Evolutionary conservation across 495 filamentous ascomycete species (phyloP), one percentile per base, ranked within the genome.

Genomic region (Talaromyces wortmannii): DNA sequence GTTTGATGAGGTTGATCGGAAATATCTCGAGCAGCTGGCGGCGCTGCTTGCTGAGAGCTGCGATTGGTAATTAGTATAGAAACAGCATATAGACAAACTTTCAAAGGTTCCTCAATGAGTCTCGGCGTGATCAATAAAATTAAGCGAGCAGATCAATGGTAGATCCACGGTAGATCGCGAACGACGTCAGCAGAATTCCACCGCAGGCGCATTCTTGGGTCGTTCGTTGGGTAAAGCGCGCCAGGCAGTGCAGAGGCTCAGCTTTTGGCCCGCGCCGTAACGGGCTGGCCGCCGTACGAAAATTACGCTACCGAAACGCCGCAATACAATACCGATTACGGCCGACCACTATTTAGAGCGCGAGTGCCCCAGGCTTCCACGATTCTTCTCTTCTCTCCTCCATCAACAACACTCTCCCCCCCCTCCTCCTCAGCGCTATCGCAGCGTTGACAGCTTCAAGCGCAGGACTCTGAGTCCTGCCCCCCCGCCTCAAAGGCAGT

Each of bases 1-100:
- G 1, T 97, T 96, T 63, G 88, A 94, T 63, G 79, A 87, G 16
- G 77, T 82, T 16, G 91, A 97, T 62, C 77, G 77, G 62, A 70
- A 69, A 61, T 82, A 77, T 57, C 67, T 97, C 49, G 88, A 95
- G 74, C 66, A 77, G 52, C 67, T 96, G 57, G 91, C 87, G 0
- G 66, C 62, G 6, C 57, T 96, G 53, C 61, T 97, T 4, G 83
- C 70, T 6, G 69, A 73, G 51, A 74, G 78, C 43, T 95, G 89
- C 69, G 87, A 95, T 65, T 96, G 88, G 88, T 86, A 68, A 60
- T 8, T 5, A 1, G 13, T 40, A 40, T 40, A 40, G 23, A 23
- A 1, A 23, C 2, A 23, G 23, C 23, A 23, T 23, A 23, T 23
- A 23, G 23, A 23, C 23, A 23, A 23, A 23, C 23, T 23, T 23